Percentiles rank a stretch among this genome's conserved stretches.
phyloP scores from a whole-genome alignment of 2,329 filamentous ascomycete species.

The Reticulascus tulasneorum region DNA sequence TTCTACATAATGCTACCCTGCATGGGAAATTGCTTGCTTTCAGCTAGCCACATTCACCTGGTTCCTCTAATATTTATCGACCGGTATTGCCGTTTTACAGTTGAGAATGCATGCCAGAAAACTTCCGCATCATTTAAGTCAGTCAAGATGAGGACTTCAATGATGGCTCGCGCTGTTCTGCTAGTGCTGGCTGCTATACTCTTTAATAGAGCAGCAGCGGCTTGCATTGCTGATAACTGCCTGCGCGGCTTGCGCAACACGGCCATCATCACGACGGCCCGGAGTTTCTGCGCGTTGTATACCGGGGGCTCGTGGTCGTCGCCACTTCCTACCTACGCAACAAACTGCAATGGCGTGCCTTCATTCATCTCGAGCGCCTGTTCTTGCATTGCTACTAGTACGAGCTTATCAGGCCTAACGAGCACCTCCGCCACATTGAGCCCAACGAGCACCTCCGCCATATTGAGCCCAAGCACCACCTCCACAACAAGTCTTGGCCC shows the following conservation, averaged over 20 bases:
- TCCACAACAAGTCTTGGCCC: not conserved
- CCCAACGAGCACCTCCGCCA: not conserved
- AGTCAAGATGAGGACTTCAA: too few species aligned
- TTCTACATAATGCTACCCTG: too few species aligned
- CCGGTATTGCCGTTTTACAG: too few species aligned
- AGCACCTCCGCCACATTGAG: conserved; percentile 1
- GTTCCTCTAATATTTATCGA: too few species aligned
- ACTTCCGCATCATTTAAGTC: too few species aligned
- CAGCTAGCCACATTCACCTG: too few species aligned
- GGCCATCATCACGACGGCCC: not conserved
- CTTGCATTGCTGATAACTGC: conserved; percentile 12
- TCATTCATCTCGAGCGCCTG: not conserved
- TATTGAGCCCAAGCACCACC: not conserved
- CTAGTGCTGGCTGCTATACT: too few species aligned
- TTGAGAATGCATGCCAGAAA: too few species aligned
- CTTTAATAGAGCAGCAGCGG: too few species aligned
- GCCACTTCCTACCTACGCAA: conserved; percentile 5
- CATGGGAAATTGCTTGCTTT: too few species aligned
- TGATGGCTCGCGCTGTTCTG: too few species aligned
- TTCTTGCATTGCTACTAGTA: not conserved
- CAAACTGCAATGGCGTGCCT: not conserved
- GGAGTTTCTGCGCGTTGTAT: not conserved
- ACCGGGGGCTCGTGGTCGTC: not conserved
- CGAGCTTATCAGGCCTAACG: too few species aligned
- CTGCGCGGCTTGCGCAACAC: conserved; percentile 9